Evolutionary conservation across 2,329 filamentous ascomycete genomes (phyloP).

Genomic region (Sarocladium strictum): DNA sequence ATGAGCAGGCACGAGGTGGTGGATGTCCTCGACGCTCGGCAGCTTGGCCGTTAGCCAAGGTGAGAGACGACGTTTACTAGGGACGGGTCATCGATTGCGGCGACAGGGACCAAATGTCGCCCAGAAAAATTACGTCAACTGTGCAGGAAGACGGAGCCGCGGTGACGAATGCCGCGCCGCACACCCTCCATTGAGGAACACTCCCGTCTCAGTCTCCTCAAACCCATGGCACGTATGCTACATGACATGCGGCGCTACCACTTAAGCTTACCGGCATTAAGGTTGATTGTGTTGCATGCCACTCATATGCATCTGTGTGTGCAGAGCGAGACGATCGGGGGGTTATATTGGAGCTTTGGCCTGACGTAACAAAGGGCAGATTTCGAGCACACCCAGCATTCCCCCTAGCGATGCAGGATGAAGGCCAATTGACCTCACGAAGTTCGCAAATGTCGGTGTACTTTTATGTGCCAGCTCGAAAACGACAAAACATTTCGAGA

Average conservation of each 20-base stretch:
- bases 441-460: too few relatives aligned
- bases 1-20: background rate
- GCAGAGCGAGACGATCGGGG: background rate
- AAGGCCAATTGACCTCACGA: too few relatives aligned
- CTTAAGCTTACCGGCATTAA: slow-evolving; percentile 8
- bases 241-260: too few relatives aligned
- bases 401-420: too few relatives aligned
- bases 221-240: background rate
- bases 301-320: background rate
- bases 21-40: background rate
- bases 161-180: slow-evolving; percentile 7
- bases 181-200: background rate
- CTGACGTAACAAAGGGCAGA: slow-evolving; percentile 2
- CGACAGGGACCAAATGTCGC: background rate
- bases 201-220: background rate
- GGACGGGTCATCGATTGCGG: slow-evolving; percentile 2
- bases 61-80: too few relatives aligned
- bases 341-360: background rate
- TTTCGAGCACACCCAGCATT: too few relatives aligned
- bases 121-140: slow-evolving; percentile 5
- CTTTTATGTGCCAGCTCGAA: too few relatives aligned
- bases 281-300: background rate
- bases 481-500: too few relatives aligned
- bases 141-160: background rate
- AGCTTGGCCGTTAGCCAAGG: background rate